Base-by-base conservation (phyloP, 2,329 filamentous ascomycete genomes). In the Ophiostoma novo-ulmi region DNA sequence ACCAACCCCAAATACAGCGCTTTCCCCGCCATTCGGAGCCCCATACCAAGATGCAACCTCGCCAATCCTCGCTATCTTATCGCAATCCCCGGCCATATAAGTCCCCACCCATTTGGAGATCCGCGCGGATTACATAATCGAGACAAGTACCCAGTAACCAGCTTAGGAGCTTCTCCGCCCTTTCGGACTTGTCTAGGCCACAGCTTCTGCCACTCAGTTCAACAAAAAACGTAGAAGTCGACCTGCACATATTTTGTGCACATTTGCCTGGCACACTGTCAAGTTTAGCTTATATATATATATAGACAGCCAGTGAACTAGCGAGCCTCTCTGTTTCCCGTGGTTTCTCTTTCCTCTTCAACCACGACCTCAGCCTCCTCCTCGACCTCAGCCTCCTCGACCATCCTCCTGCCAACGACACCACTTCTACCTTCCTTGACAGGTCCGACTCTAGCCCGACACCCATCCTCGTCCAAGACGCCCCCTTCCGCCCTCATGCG, bases 401-500 rank as follows among this genome's bases (percentile, higher is more conserved):
- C 17, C 38, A 48, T 58, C 52, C 22, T 26, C 52, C 52, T 58
- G 52, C 22, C n/a, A 58, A 58, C 52, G 52, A 58, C n/a, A 26
- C 22, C 52, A 58, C 22, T 26, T 8, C 10, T 14, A 26, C 10
- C 52, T 58, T 58, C 10, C 52, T 13, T 58, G 52, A 22, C 22
- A 26, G 26, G 17, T 11, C 58, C 20, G 52, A 48, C 44, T 17
- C 11, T 26, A 5, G 22, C 58, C 35, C 26, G 6, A 52, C 44
- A 63, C 26, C 44, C 17, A 20, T n/a, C 44, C 26, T 35, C 26
- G 26, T 1, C 58, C 7, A 63, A 11, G 10, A 36, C 20, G n/a
- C 38, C 38, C 14, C 14, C 22, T 48, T 38, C 68, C 70, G 68
- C 72, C 68, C 69, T 82, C 82, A 94, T 94, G 91, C 90, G 90